A percentile compares a stretch with the other conserved stretches of the same genome.
phyloP scores from a whole-genome alignment of 805 yeast genomes.

The Wickerhamiella sorbophila region DNA sequence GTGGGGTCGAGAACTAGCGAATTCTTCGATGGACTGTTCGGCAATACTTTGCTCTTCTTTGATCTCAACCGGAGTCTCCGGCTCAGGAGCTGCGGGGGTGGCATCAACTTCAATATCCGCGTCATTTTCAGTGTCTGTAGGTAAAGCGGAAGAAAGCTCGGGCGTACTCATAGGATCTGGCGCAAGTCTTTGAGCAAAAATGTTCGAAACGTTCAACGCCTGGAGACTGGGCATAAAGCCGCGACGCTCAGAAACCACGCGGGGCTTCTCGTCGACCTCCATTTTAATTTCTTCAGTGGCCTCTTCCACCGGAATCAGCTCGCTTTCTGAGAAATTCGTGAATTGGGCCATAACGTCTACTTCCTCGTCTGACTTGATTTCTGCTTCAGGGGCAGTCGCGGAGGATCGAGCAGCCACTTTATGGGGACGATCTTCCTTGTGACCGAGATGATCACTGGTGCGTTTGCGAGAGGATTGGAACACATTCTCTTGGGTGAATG shows the following conservation, averaged over 20 bases:
- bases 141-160: neutral
- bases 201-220: slow-evolving; percentile 10
- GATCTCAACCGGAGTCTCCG: neutral
- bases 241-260: slow-evolving; percentile 1
- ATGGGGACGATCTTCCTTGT: slow-evolving; percentile 3
- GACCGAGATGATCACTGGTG: slow-evolving; percentile 3
- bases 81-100: neutral
- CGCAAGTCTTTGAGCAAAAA: slow-evolving; percentile 14
- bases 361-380: neutral
- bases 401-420: slow-evolving; percentile 2
- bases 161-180: slow-evolving; percentile 11
- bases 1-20: too few species aligned
- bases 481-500: slow-evolving; percentile 14
- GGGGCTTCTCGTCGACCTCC: neutral
- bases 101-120: slow-evolving; percentile 1
- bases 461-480: slow-evolving; percentile 14
- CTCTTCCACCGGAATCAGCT: neutral
- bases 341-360: slow-evolving; percentile 2
- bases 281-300: slow-evolving; percentile 1
- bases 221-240: slow-evolving; percentile 13
- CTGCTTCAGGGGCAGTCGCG: neutral
- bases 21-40: neutral
- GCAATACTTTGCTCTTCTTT: neutral
- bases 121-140: slow-evolving; percentile 2
- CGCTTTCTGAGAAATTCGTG: slow-evolving; percentile 3